Conservation (phyloP, 805 yeast genomes). For the Lachancea quebecensis region DNA sequence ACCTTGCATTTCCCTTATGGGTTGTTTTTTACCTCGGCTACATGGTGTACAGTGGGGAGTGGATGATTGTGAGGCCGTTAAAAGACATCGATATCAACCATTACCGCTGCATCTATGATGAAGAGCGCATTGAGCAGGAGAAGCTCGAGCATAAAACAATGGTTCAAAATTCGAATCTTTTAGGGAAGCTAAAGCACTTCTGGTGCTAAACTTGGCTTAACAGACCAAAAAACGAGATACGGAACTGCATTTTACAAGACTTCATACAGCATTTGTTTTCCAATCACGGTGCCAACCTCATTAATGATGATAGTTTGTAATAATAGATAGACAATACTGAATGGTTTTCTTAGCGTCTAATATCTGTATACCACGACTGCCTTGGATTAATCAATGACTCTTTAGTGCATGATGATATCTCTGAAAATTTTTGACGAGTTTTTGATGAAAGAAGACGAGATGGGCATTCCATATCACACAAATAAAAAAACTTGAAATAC, state of each 20-base stretch:
- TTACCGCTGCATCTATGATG: constrained; percentile 36
- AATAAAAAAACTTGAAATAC: no score
- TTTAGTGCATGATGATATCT: not conserved
- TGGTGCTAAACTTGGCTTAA: constrained; percentile 6
- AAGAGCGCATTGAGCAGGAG: constrained; percentile 37
- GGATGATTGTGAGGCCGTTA: constrained; percentile 28
- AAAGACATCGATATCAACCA: constrained; percentile 38
- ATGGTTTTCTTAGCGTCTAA: no score
- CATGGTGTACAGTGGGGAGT: constrained; percentile 40
- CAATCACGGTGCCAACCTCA: not conserved
- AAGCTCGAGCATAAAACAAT: constrained; percentile 32
- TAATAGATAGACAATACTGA: not conserved
- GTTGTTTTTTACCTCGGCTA: constrained; percentile 41
- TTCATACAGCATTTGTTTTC: no score
- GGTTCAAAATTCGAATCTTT: constrained; percentile 9
- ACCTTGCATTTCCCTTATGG: constrained; percentile 43
- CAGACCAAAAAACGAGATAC: not conserved
- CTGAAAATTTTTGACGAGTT: not conserved
- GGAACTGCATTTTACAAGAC: no score
- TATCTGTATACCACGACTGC: no score
- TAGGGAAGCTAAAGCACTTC: constrained; percentile 5
- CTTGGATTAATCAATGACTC: no score
- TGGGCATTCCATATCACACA: no score
- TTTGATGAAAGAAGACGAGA: not conserved
- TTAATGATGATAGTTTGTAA: not conserved